A percentile compares a stretch with the other conserved stretches of the same genome.
Evolutionary conservation across 495 filamentous ascomycete species (phyloP).

Genomic region (Hyphodiscus hymeniophilus): DNA sequence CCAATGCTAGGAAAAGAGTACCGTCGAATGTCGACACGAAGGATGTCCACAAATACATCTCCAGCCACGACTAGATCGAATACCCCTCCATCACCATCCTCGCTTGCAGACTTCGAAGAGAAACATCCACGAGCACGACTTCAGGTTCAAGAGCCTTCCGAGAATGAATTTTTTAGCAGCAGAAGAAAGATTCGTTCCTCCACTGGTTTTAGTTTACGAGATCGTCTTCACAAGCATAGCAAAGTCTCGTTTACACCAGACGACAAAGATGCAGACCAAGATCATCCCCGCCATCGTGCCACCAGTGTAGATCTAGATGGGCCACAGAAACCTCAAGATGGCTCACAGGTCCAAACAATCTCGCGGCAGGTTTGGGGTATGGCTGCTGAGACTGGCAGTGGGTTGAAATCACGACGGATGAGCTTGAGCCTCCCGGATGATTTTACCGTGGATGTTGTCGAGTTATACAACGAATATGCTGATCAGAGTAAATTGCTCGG

Average conservation of each 20-base stretch:
- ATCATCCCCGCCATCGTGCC: constrained; percentile 11
- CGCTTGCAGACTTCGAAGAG: constrained; percentile 28
- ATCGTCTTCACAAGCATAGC: constrained; percentile 24
- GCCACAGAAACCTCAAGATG: neutral
- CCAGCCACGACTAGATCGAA: constrained; percentile 41
- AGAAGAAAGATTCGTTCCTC: constrained; percentile 36
- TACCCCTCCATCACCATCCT: constrained; percentile 42
- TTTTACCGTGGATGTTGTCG: constrained; percentile 53
- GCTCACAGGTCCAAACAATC: neutral
- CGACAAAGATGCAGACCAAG: constrained; percentile 19
- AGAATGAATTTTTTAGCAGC: constrained; percentile 31
- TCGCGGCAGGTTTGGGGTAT: constrained; percentile 35
- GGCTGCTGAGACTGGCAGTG: constrained; percentile 50
- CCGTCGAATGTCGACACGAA: constrained; percentile 9
- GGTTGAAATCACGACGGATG: constrained; percentile 56
- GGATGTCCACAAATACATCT: constrained; percentile 36
- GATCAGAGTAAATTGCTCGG: constrained; percentile 50
- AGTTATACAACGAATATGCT: constrained; percentile 51
- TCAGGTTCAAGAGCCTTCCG: constrained; percentile 28
- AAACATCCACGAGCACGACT: constrained; percentile 25
- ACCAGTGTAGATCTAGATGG: constrained; percentile 18
- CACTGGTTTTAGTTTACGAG: constrained; percentile 39
- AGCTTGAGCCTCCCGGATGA: constrained; percentile 56
- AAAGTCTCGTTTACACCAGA: constrained; percentile 21
- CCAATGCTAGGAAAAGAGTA: constrained; percentile 24